A percentile compares a stretch with the other conserved stretches of the same genome.
Conservation (phyloP, 495 filamentous ascomycete genomes). For the Penicillium steckii region DNA sequence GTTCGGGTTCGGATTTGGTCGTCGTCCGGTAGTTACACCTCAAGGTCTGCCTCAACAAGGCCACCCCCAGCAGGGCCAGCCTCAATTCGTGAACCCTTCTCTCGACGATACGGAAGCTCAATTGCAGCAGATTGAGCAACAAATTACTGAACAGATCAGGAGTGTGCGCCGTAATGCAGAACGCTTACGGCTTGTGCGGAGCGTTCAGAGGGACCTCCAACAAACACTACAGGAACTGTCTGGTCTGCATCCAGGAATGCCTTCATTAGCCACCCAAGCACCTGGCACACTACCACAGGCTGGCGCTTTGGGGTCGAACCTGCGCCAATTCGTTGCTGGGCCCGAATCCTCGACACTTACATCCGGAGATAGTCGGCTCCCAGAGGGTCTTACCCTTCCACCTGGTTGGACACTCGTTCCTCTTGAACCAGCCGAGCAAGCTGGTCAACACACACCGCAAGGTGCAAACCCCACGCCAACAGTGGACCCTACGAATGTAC, state of each 20-base stretch:
- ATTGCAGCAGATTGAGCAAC: constrained; percentile 62
- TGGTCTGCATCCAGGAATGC: constrained; percentile 22
- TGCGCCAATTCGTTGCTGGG: constrained; percentile 33
- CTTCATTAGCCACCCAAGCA: constrained; percentile 13
- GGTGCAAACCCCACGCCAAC: background rate
- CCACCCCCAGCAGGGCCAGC: background rate
- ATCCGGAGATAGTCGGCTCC: constrained; percentile 66
- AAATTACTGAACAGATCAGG: constrained; percentile 63
- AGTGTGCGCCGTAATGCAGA: constrained; percentile 52
- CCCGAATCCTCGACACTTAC: constrained; percentile 46
- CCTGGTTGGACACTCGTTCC: constrained; percentile 75
- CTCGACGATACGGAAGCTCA: constrained; percentile 48
- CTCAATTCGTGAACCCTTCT: background rate
- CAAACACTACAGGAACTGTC: constrained; percentile 52
- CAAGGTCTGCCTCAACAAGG: constrained; percentile 10
- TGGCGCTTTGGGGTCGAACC: constrained; percentile 17
- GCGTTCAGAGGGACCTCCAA: constrained; percentile 64
- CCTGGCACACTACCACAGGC: constrained; percentile 24
- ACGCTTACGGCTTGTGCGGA: constrained; percentile 53
- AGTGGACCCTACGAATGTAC: background rate
- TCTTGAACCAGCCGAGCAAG: constrained; percentile 53
- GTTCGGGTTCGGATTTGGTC: constrained; percentile 46
- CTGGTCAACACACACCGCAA: background rate
- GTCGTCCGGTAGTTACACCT: constrained; percentile 26
- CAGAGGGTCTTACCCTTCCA: constrained; percentile 70